Evolutionary conservation across 1,139 yeast genomes (phyloP).

Genomic region (Geotrichum macrosporum): DNA sequence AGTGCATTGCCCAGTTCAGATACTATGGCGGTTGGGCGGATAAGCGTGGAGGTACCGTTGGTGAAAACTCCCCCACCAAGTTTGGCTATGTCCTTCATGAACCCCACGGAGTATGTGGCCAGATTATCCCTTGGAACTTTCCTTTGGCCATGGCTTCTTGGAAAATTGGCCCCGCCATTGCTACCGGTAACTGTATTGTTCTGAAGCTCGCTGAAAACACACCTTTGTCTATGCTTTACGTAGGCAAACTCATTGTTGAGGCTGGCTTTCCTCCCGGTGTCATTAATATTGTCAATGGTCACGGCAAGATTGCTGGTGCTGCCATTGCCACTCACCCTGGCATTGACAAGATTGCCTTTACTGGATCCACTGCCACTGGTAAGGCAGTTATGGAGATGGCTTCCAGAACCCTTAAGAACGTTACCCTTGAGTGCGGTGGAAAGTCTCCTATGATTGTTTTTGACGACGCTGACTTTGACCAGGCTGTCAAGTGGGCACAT

Average conservation of each 20-base stretch:
- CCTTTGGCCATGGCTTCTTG: slow-evolving; percentile 78
- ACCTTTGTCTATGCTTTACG: slow-evolving; percentile 67
- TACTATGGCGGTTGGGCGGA: slow-evolving; percentile 84
- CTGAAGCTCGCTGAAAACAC: slow-evolving; percentile 76
- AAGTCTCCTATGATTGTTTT: slow-evolving; percentile 77
- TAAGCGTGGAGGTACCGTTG: slow-evolving; percentile 62
- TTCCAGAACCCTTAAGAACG: slow-evolving; percentile 65
- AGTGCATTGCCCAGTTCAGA: slow-evolving; percentile 53
- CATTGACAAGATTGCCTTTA: slow-evolving; percentile 76
- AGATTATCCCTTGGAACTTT: slow-evolving; percentile 87
- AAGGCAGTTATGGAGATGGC: slow-evolving; percentile 69
- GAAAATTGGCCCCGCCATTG: slow-evolving; percentile 79
- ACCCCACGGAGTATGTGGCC: slow-evolving; percentile 80
- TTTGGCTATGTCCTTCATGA: slow-evolving; percentile 58
- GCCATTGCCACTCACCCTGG: slow-evolving; percentile 65
- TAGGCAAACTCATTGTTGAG: slow-evolving; percentile 55
- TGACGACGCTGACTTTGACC: slow-evolving; percentile 62
- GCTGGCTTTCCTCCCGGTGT: slow-evolving; percentile 80
- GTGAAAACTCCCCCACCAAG: slow-evolving; percentile 60
- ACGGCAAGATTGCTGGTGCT: slow-evolving; percentile 72
- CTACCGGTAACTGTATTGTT: slow-evolving; percentile 72
- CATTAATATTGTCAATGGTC: slow-evolving; percentile 67
- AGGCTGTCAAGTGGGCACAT: slow-evolving; percentile 55
- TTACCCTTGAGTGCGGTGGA: slow-evolving; percentile 80
- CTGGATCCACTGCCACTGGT: slow-evolving; percentile 84